Conservation (phyloP, 805 yeast genomes). For the Starmerella potacharoeniae region DNA sequence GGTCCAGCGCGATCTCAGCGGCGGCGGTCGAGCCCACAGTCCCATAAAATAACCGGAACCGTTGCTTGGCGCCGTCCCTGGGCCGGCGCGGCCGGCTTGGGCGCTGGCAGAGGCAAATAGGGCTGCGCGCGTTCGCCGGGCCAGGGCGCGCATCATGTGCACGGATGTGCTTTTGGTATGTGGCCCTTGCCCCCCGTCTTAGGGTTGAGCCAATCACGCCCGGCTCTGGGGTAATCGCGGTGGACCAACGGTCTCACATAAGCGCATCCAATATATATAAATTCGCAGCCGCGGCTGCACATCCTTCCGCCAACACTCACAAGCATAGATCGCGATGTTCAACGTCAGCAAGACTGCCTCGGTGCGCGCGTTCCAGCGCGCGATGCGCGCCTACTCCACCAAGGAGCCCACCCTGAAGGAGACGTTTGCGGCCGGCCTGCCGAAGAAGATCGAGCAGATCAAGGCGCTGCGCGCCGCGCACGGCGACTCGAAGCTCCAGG, state of each 20-base stretch:
- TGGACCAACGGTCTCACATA: constrained; percentile 7
- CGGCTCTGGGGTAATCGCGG: constrained; percentile 4
- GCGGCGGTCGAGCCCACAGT: no score
- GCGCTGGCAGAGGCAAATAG: no score
- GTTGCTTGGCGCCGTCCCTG: no score
- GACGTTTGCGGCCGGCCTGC: constrained; percentile 84
- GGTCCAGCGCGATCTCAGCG: no score
- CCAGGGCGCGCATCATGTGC: constrained; percentile 1
- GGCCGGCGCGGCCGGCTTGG: no score
- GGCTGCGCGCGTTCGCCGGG: neutral
- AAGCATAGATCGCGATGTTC: constrained; percentile 7
- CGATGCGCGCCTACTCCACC: constrained; percentile 23
- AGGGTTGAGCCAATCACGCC: constrained; percentile 2
- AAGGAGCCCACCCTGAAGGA: constrained; percentile 59
- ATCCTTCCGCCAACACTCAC: neutral
- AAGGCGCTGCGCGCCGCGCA: constrained; percentile 78
- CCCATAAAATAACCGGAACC: no score
- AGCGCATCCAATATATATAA: constrained; percentile 1
- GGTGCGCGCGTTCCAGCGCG: constrained; percentile 11
- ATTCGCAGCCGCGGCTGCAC: neutral
- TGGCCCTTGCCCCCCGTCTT: neutral
- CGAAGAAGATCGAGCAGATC: constrained; percentile 84
- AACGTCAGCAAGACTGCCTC: constrained; percentile 12
- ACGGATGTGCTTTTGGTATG: constrained; percentile 1
- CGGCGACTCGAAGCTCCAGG: constrained; percentile 68